Conservation (phyloP, 768 basidiomycete species). For the Pisolithus sp. region DNA sequence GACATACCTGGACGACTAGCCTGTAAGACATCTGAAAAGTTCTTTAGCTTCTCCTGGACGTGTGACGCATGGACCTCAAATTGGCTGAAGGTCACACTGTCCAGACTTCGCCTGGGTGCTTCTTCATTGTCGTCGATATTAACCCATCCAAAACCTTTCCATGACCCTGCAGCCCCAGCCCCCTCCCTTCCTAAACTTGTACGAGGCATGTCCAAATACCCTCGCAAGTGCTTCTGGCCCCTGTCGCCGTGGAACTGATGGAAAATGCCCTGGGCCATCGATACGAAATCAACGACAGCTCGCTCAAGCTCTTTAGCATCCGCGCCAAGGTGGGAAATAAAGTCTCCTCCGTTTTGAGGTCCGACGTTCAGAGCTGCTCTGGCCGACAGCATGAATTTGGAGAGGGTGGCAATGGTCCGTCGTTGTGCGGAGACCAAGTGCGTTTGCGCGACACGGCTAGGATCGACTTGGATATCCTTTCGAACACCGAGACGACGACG, state of each 20-base stretch:
- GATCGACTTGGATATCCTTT: slow-evolving; percentile 10
- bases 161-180: slow-evolving; percentile 44
- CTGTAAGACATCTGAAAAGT: slow-evolving; percentile 14
- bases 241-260: slow-evolving; percentile 12
- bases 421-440: slow-evolving; percentile 71
- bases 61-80: slow-evolving; percentile 20
- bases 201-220: slow-evolving; percentile 30
- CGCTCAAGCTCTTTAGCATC: slow-evolving; percentile 72
- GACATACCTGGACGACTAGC: slow-evolving; percentile 17
- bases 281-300: slow-evolving; percentile 59
- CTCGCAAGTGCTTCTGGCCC: slow-evolving; percentile 31
- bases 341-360: slow-evolving; percentile 18
- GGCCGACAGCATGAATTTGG: slow-evolving; percentile 79
- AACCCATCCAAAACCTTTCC: slow-evolving; percentile 53
- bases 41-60: slow-evolving; percentile 25
- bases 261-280: slow-evolving; percentile 46
- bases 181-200: slow-evolving; percentile 40
- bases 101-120: slow-evolving; percentile 23
- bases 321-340: slow-evolving; percentile 46
- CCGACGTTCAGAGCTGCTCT: slow-evolving; percentile 61
- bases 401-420: slow-evolving; percentile 80
- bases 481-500: slow-evolving; percentile 52
- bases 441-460: slow-evolving; percentile 40
- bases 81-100: slow-evolving; percentile 26
- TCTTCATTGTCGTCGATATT: slow-evolving; percentile 29